Conservation (phyloP, 2,329 filamentous ascomycete species). For the Paraconiothyrium brasiliense region DNA sequence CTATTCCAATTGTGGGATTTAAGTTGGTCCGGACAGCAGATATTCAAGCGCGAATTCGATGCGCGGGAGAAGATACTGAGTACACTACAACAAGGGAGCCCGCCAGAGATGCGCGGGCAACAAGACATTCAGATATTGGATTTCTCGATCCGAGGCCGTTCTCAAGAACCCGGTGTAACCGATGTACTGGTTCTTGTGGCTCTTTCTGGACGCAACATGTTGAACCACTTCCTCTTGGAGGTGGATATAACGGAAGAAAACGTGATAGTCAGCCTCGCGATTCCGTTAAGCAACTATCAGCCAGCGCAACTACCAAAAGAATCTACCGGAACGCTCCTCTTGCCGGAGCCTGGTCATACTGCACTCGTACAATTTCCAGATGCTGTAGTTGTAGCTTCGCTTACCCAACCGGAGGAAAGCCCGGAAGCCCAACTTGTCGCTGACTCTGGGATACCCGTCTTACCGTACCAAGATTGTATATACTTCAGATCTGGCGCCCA, state of each 20-base stretch:
- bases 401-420: conserved; percentile 72
- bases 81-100: conserved; percentile 66
- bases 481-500: conserved; percentile 71
- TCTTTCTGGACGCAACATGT: conserved; percentile 33
- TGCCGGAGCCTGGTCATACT: conserved; percentile 81
- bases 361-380: conserved; percentile 84
- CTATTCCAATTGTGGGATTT: conserved; percentile 87
- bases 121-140: conserved; percentile 78
- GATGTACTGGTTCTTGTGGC: conserved; percentile 46
- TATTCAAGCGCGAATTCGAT: conserved; percentile 76
- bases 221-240: conserved; percentile 80
- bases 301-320: conserved; percentile 47
- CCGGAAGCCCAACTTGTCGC: conserved; percentile 78
- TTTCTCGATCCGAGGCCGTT: conserved; percentile 70
- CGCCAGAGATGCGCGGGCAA: conserved; percentile 58
- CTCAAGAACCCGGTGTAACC: conserved; percentile 45
- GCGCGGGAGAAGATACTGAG: conserved; percentile 70
- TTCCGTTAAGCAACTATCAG: conserved; percentile 68
- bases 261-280: conserved; percentile 70
- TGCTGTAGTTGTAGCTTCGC: conserved; percentile 79
- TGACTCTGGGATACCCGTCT: conserved; percentile 39
- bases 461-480: conserved; percentile 85
- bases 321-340: conserved; percentile 65
- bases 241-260: conserved; percentile 66
- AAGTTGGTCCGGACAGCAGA: conserved; percentile 85